A percentile compares a stretch with the other conserved stretches of the same genome.
These are phyloP conservation scores for Amauroascus verrucosus DNA, from an alignment of 2,329 filamentous ascomycete genomes.

Conservation along the genomic window DNA sequence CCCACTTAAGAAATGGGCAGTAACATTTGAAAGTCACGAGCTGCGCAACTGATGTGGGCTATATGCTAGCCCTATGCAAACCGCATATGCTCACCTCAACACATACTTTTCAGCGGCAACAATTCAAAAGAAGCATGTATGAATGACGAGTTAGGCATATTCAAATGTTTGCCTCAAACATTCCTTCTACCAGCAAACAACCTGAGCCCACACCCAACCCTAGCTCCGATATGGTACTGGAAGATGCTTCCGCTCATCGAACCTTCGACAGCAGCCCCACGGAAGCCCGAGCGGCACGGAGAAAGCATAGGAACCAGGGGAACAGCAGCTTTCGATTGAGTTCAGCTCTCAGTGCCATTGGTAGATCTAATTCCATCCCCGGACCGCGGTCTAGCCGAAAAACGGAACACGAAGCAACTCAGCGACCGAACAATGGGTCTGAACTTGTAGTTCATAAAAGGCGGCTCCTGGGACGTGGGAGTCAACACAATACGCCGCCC, in stretches of 20 bases:
- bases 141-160: neutral
- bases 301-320: slow-evolving; percentile 11
- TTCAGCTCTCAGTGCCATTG: neutral
- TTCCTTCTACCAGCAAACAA: neutral
- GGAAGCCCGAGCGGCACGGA: neutral
- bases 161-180: neutral
- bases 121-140: neutral
- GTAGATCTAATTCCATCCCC: slow-evolving; percentile 1
- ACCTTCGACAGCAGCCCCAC: neutral
- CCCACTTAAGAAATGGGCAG: too few species aligned
- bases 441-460: slow-evolving; percentile 29
- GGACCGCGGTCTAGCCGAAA: neutral
- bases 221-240: neutral
- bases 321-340: slow-evolving; percentile 17
- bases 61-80: too few species aligned
- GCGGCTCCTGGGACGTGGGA: slow-evolving; percentile 28
- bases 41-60: too few species aligned
- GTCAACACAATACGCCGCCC: slow-evolving; percentile 21
- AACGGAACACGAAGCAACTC: slow-evolving; percentile 20
- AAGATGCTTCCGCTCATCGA: neutral
- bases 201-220: neutral
- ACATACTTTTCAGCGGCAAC: neutral
- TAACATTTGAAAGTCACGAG: too few species aligned
- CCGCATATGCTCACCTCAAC: neutral
- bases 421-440: slow-evolving; percentile 31